These are phyloP conservation scores for Vigna mungo DNA, from an alignment of 306 rosid species.

Conservation along the genomic window DNA sequence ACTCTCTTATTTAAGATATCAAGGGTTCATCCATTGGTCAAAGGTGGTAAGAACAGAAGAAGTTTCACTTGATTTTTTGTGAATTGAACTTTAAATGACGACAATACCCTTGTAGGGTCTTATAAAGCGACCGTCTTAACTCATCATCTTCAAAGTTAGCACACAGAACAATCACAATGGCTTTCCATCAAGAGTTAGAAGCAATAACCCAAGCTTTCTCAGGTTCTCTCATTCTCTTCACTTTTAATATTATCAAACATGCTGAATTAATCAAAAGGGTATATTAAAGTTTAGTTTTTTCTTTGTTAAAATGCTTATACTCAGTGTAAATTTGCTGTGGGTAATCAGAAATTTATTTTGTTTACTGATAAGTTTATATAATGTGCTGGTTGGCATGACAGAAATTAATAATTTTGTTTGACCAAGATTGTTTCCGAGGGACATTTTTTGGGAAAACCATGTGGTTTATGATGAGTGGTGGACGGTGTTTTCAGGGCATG, in stretches of 20 bases:
- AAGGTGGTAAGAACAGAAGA: neutral
- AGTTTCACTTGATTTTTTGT: neutral
- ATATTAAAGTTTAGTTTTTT: no score
- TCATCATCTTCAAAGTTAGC: constrained; percentile 8
- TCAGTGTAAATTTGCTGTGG: no score
- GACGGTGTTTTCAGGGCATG: constrained; percentile 65
- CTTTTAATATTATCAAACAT: neutral
- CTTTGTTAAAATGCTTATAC: no score
- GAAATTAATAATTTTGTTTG: no score
- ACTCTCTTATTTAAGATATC: neutral
- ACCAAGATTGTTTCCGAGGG: no score
- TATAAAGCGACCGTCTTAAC: constrained; percentile 35
- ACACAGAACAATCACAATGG: constrained; percentile 47
- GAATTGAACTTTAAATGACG: constrained; percentile 42
- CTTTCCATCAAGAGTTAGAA: constrained; percentile 63
- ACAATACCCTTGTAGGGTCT: constrained; percentile 40
- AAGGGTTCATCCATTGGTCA: constrained; percentile 29
- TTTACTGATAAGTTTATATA: no score
- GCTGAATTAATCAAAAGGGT: neutral
- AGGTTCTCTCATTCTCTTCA: constrained; percentile 54
- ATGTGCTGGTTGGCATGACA: no score
- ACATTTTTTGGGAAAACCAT: no score
- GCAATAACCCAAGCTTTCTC: constrained; percentile 76
- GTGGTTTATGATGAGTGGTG: neutral
- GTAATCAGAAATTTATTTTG: no score